These are phyloP conservation scores for Pseudogymnoascus sp. DNA, from an alignment of 2,329 filamentous ascomycete genomes.

Conservation along the genomic window DNA sequence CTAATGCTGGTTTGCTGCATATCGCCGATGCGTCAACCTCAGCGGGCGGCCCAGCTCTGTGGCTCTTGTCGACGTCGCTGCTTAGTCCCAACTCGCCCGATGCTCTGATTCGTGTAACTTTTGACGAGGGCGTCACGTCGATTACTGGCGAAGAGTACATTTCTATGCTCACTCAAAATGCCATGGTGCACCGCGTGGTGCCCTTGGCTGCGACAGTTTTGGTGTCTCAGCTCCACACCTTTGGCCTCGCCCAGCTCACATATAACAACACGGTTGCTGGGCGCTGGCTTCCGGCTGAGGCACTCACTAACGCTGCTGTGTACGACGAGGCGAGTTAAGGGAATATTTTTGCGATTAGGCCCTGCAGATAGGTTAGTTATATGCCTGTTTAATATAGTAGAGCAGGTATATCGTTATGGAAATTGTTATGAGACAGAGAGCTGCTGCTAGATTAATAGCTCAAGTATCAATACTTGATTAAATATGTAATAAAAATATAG, in stretches of 20 bases:
- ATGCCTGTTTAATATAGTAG: not conserved
- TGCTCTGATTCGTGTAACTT: slow-evolving; percentile 7
- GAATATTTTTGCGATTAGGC: not conserved
- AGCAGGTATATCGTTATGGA: not conserved
- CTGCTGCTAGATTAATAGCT: not conserved
- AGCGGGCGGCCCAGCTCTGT: slow-evolving; percentile 10
- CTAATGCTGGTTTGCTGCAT: slow-evolving; percentile 6
- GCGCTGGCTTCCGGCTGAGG: slow-evolving; percentile 7
- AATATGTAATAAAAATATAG: not conserved
- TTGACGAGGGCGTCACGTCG: not conserved
- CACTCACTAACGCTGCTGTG: not conserved
- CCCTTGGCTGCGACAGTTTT: slow-evolving; percentile 1
- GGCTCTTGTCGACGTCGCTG: slow-evolving; percentile 10
- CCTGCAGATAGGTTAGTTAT: not conserved
- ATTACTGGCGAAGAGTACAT: slow-evolving; percentile 11
- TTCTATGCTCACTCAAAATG: slow-evolving; percentile 10
- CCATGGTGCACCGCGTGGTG: slow-evolving; percentile 11
- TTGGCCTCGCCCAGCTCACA: not conserved
- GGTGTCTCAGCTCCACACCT: slow-evolving; percentile 11
- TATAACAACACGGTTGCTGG: slow-evolving; percentile 6
- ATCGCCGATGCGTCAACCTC: slow-evolving; percentile 7
- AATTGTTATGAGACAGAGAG: not conserved
- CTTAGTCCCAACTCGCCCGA: slow-evolving; percentile 1
- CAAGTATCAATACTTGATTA: not conserved
- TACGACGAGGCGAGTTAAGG: not conserved